phyloP scores from a whole-genome alignment of 75 land plant species.

The Sequoiadendron giganteum region DNA sequence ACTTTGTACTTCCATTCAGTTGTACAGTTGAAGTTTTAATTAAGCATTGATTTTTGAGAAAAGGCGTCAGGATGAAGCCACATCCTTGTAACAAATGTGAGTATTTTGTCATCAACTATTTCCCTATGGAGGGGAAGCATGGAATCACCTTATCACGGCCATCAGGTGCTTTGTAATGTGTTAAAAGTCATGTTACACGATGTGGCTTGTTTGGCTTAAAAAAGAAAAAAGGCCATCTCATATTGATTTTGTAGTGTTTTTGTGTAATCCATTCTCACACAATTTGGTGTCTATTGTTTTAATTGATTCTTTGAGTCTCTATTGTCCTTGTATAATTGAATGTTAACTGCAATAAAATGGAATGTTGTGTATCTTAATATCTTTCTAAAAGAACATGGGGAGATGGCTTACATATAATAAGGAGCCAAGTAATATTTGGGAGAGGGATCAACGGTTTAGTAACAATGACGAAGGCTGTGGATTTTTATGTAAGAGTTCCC shows the following conservation, averaged over 20 bases:
- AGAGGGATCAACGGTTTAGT: too few relatives aligned
- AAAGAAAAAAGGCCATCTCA: neutral
- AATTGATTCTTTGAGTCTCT: neutral
- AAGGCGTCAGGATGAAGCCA: neutral
- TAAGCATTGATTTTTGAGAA: slow-evolving; percentile 6
- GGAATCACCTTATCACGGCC: neutral
- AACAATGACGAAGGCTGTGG: too few relatives aligned
- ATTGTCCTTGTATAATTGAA: neutral
- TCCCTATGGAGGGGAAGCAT: neutral
- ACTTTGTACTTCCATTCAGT: neutral
- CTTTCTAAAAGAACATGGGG: neutral
- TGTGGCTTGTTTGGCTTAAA: neutral
- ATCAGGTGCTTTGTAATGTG: slow-evolving; percentile 7
- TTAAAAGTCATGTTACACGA: neutral
- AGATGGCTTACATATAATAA: neutral
- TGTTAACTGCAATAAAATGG: slow-evolving; percentile 1
- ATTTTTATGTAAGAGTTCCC: too few relatives aligned
- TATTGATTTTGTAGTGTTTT: neutral
- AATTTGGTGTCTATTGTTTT: neutral
- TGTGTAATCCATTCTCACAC: slow-evolving; percentile 11
- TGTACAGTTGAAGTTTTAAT: slow-evolving; percentile 1
- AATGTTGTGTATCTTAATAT: neutral
- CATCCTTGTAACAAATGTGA: slow-evolving; percentile 2
- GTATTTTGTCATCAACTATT: neutral
- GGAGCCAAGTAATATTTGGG: neutral